A percentile compares a stretch with the other conserved stretches of the same genome.
Conservation (phyloP, 768 basidiomycete genomes). For the Hebeloma cylindrosporum region DNA sequence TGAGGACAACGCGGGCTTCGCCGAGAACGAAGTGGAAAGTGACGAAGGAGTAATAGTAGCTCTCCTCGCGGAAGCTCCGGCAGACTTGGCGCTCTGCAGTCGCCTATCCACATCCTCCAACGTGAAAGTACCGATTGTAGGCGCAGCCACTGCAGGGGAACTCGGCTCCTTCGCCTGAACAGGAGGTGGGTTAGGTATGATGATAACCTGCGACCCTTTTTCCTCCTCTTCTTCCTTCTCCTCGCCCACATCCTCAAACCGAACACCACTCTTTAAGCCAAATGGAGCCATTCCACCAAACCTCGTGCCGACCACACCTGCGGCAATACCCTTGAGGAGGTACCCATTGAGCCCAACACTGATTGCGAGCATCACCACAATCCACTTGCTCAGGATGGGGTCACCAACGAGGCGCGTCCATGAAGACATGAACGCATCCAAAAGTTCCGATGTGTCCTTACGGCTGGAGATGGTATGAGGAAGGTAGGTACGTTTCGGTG, state of each 20-base stretch:
- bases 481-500: background rate
- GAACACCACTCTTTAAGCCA: conserved; percentile 25
- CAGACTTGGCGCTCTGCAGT: conserved; percentile 33
- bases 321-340: conserved; percentile 82
- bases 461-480: conserved; percentile 4
- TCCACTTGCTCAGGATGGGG: conserved; percentile 93
- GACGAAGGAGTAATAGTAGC: conserved; percentile 21
- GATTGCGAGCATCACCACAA: conserved; percentile 82
- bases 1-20: conserved; percentile 2
- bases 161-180: conserved; percentile 5
- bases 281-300: conserved; percentile 23
- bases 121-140: conserved; percentile 41
- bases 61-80: conserved; percentile 28
- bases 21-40: conserved; percentile 10
- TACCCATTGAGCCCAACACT: conserved; percentile 92
- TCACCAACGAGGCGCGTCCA: conserved; percentile 95
- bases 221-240: conserved; percentile 28
- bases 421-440: conserved; percentile 85
- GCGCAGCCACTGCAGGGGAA: conserved; percentile 12
- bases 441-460: conserved; percentile 43
- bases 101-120: conserved; percentile 57
- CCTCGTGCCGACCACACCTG: conserved; percentile 39
- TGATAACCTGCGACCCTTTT: conserved; percentile 4
- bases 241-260: conserved; percentile 29
- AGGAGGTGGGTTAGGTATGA: background rate